Base-by-base conservation (phyloP, 495 filamentous ascomycete species). In the Aspergillus cavernicola region DNA sequence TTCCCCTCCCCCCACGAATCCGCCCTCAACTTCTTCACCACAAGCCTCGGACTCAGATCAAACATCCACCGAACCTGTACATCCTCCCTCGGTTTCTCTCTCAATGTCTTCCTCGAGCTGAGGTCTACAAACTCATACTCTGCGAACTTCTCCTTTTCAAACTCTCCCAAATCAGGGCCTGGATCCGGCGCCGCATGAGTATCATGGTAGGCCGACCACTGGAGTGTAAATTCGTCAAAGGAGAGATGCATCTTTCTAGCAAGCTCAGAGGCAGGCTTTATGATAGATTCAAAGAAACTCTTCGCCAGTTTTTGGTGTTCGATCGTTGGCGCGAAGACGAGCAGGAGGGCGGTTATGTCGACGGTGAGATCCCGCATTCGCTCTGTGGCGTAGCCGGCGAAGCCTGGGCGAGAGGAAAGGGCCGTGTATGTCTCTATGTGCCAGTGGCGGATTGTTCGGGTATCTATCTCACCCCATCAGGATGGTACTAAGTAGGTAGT, bases 391-490 rank as follows among this genome's bases (percentile, higher is more conserved):
- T 31, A 31, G 24, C 36, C 8, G 10, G 18, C n/a, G 15, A 53
- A 45, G 2, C 41, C 32, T 1, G 40, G 50, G 9, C 50, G 32
- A 19, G 32, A 20, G 3, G 40, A 18, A 22, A 44, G 11, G 1
- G 50, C 50, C 1, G 40, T 45, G 41, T 53, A 53, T 9, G 40
- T 53, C 29, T 45, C 50, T 7, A 53, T 29, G 10, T 26, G 50
- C 50, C 40, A 45, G 31, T 45, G 40, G 9, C 50, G 50, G 16
- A 31, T 19, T n/a, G 50, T 29, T 2, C 50, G 7, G 15, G 42
- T 12, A 31, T 52, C 49, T 52, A 7, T 19, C 10, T 22, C 19
- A 33, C 8, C 8, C 12, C n/a, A n/a, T n/a, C n/a, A n/a, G n/a
- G 10, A 24, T 26, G 4, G 26, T 29, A 12, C 18, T 4, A 11